Conservation (phyloP, 1,139 yeast genomes). For the Debaryomyces sp. region DNA sequence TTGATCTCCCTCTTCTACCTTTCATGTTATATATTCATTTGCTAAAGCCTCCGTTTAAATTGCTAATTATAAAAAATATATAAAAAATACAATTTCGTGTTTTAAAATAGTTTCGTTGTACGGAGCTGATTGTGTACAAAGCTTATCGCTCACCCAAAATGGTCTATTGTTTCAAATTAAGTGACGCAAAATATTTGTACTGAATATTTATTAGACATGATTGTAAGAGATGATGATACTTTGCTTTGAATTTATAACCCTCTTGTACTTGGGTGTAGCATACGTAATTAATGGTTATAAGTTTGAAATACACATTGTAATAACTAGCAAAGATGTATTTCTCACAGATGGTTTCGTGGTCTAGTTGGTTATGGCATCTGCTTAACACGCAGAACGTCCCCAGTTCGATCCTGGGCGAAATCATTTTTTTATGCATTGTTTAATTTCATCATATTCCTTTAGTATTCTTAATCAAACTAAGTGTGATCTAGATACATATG, state of each 20-base stretch:
- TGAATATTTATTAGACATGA: background rate
- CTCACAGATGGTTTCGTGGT: slow-evolving; percentile 61
- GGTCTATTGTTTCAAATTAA: background rate
- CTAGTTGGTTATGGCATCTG: slow-evolving; percentile 99
- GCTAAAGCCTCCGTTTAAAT: background rate
- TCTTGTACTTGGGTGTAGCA: background rate
- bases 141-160: slow-evolving; percentile 2
- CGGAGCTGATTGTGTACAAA: slow-evolving; percentile 1
- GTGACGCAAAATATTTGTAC: background rate
- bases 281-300: background rate
- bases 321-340: background rate
- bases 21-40: slow-evolving; percentile 2
- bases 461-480: background rate
- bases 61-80: background rate
- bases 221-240: background rate
- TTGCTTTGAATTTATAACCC: background rate
- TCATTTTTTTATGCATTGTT: slow-evolving; percentile 3
- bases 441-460: background rate
- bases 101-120: slow-evolving; percentile 2
- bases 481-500: background rate
- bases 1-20: slow-evolving; percentile 4
- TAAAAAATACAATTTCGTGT: background rate
- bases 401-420: slow-evolving; percentile 99
- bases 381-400: slow-evolving; percentile 99
- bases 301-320: background rate